Conservation (phyloP, 2,329 filamentous ascomycete species). For the Cladorrhinum sp. region DNA sequence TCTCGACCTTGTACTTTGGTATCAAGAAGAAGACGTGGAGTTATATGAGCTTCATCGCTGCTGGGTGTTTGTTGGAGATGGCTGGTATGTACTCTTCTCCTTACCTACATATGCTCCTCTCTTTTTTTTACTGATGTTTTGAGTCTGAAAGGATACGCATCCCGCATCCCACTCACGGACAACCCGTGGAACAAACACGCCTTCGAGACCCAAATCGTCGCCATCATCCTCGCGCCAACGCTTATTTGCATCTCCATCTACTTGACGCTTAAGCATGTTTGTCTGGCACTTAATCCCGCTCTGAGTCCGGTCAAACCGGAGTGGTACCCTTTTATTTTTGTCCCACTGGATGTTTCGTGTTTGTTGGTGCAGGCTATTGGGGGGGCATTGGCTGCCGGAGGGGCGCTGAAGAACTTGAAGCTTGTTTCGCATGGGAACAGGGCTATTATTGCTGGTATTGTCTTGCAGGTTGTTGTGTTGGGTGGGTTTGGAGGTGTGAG, state of each 20-base stretch:
- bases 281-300: no score
- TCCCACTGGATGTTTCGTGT: constrained; percentile 57
- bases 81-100: constrained; percentile 37
- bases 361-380: constrained; percentile 58
- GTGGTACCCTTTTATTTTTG: constrained; percentile 56
- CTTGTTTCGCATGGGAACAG: constrained; percentile 47
- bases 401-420: constrained; percentile 34
- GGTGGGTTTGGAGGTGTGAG: constrained; percentile 43
- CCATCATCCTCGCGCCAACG: constrained; percentile 58
- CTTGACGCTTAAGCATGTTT: constrained; percentile 61
- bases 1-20: constrained; percentile 43
- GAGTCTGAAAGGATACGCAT: constrained; percentile 54
- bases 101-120: background rate
- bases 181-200: constrained; percentile 54
- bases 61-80: constrained; percentile 50
- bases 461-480: constrained; percentile 52
- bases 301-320: constrained; percentile 48
- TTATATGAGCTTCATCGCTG: constrained; percentile 47
- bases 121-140: background rate
- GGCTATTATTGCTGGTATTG: constrained; percentile 53
- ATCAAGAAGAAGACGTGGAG: constrained; percentile 54
- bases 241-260: constrained; percentile 62
- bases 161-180: constrained; percentile 47
- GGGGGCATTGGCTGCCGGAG: constrained; percentile 52
- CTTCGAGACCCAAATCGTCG: constrained; percentile 58